Base-by-base conservation (phyloP, 768 basidiomycete species). In the Gloeophyllum trabeum region DNA sequence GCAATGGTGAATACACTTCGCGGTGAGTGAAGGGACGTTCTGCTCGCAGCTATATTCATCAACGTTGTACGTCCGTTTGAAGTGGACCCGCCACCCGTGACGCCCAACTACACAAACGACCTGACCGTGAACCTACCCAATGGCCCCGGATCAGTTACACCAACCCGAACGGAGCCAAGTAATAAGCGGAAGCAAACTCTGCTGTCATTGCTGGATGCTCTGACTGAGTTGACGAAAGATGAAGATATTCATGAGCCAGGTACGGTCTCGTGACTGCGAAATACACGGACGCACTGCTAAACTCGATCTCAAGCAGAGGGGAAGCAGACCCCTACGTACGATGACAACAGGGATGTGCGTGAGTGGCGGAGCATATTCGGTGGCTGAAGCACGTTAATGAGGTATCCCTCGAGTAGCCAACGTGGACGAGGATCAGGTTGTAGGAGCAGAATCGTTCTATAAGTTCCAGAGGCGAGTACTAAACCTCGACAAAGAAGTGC, bases 371-470 rank as follows among this genome's bases (percentile, higher is more conserved):
- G 28, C 35, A 28, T 40, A 12, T 25, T 16, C 21, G 41, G n/a
- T n/a, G n/a, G n/a, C n/a, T n/a, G n/a, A n/a, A n/a, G n/a, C n/a
- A n/a, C n/a, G n/a, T n/a, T n/a, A n/a, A n/a, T n/a, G n/a, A n/a
- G n/a, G n/a, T n/a, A n/a, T n/a, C n/a, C n/a, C n/a, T n/a, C n/a
- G 12, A 40, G 2, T 40, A 79, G 81, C 78, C 5, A 73, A 69
- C 35, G 75, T 79, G 43, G 77, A 84, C 49, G 81, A 85, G 48
- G 75, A 78, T n/a, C 81, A 83, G 59, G 66, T 64, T 45, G 70
- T 68, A 7, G 82, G 82, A 7, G 79, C 80, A 4, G 79, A 79
- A 41, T 61, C 66, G 4, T 84, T 84, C 57, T 61, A 73, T 49
- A 71, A 57, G 49, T 82, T 85, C 49, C 67, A 81, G 50, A 71